Evolutionary conservation across 495 filamentous ascomycete species (phyloP).

Genomic region (Penicillium pancosmium): DNA sequence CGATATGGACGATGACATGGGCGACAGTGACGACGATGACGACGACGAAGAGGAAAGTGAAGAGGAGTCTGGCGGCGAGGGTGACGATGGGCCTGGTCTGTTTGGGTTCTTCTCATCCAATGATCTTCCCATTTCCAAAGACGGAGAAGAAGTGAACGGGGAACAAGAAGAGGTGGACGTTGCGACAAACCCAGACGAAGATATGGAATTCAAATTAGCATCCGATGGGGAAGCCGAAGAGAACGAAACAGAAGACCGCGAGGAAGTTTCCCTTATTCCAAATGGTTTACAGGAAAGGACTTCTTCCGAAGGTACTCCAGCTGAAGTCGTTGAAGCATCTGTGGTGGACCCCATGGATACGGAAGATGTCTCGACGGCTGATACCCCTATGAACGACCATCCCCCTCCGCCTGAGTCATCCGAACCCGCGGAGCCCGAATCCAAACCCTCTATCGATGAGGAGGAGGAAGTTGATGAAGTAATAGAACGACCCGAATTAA

Average conservation of each 20-base stretch:
- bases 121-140: constrained; percentile 41
- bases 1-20: constrained; percentile 87
- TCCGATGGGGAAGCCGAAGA: constrained; percentile 27
- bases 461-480: constrained; percentile 8
- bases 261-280: constrained; percentile 51
- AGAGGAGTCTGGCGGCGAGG: constrained; percentile 47
- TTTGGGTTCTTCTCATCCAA: constrained; percentile 67
- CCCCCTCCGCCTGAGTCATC: constrained; percentile 9
- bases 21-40: constrained; percentile 64
- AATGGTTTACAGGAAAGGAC: constrained; percentile 33
- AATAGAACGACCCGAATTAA: constrained; percentile 13
- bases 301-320: constrained; percentile 22
- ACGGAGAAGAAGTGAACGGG: constrained; percentile 27
- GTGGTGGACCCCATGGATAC: constrained; percentile 14
- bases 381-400: constrained; percentile 18
- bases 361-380: constrained; percentile 17
- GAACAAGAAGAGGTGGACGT: constrained; percentile 28
- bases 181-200: constrained; percentile 18
- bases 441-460: background rate
- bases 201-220: constrained; percentile 17
- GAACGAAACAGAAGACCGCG: constrained; percentile 39
- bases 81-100: constrained; percentile 60
- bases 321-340: constrained; percentile 22
- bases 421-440: constrained; percentile 19
- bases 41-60: constrained; percentile 44